These are phyloP conservation scores for Suhomyces ambrosiae DNA, from an alignment of 1,139 yeast species.

Conservation along the genomic window DNA sequence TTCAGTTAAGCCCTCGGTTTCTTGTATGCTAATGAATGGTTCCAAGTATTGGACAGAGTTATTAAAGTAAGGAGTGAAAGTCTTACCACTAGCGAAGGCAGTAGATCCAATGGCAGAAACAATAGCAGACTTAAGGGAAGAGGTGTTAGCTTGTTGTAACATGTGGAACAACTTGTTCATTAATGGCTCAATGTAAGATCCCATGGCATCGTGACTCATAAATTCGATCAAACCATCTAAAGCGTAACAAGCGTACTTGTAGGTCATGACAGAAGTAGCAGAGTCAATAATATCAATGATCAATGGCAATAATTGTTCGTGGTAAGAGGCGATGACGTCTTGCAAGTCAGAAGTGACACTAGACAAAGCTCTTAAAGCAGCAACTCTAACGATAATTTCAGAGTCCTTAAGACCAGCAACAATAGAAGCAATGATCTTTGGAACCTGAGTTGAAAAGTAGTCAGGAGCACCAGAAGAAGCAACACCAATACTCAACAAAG, in stretches of 20 bases:
- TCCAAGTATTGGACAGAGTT: slow-evolving; percentile 78
- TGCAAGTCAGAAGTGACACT: slow-evolving; percentile 83
- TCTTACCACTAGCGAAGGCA: slow-evolving; percentile 91
- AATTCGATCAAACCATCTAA: slow-evolving; percentile 91
- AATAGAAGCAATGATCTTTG: slow-evolving; percentile 71
- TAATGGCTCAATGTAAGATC: slow-evolving; percentile 79
- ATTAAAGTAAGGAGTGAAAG: slow-evolving; percentile 82
- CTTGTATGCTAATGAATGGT: slow-evolving; percentile 70
- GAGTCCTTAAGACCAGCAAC: slow-evolving; percentile 77
- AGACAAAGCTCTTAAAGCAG: slow-evolving; percentile 81
- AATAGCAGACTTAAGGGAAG: slow-evolving; percentile 79
- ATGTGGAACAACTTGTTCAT: slow-evolving; percentile 87
- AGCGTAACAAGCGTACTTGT: slow-evolving; percentile 89
- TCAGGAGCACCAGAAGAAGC: slow-evolving; percentile 95
- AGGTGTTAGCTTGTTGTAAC: slow-evolving; percentile 66
- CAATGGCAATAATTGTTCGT: slow-evolving; percentile 79
- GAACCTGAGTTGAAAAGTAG: slow-evolving; percentile 73
- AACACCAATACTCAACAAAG: slow-evolving; percentile 76
- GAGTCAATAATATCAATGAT: slow-evolving; percentile 85
- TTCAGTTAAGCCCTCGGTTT: slow-evolving; percentile 72
- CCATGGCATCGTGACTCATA: slow-evolving; percentile 84
- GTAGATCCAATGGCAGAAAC: slow-evolving; percentile 97
- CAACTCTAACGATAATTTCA: slow-evolving; percentile 77
- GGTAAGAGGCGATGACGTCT: slow-evolving; percentile 80
- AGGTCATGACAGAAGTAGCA: slow-evolving; percentile 80